Evolutionary conservation across 2,329 filamentous ascomycete genomes (phyloP).

Genomic region (Colletotrichum acutatum): DNA sequence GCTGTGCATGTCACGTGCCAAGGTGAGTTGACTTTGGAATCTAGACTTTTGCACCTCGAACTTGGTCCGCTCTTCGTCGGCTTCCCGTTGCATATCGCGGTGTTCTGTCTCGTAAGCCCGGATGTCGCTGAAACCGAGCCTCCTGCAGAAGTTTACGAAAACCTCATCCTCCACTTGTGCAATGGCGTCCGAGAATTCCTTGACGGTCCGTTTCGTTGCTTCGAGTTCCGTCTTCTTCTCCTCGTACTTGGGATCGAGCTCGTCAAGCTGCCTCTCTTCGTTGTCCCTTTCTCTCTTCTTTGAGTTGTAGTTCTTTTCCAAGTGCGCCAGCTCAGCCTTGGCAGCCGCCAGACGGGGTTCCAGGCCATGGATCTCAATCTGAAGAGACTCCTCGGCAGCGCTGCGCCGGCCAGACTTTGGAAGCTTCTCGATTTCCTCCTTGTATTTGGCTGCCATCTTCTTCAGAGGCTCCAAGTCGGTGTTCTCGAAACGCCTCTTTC

Average conservation of each 20-base stretch:
- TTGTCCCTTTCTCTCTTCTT: slow-evolving; percentile 85
- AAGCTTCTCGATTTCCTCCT: slow-evolving; percentile 81
- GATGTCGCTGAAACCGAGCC: slow-evolving; percentile 88
- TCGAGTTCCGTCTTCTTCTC: slow-evolving; percentile 78
- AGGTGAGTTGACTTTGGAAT: slow-evolving; percentile 70
- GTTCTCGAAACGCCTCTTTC: slow-evolving; percentile 88
- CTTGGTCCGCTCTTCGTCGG: slow-evolving; percentile 84
- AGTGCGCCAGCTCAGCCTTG: slow-evolving; percentile 79
- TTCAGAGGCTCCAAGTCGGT: slow-evolving; percentile 88
- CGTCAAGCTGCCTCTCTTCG: slow-evolving; percentile 77
- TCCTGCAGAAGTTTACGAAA: slow-evolving; percentile 85
- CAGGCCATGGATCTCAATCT: slow-evolving; percentile 81
- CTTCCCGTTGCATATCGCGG: slow-evolving; percentile 90
- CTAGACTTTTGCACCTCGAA: slow-evolving; percentile 87
- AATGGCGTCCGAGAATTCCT: slow-evolving; percentile 71
- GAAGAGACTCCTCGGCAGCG: slow-evolving; percentile 81
- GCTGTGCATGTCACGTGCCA: slow-evolving; percentile 63
- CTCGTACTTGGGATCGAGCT: slow-evolving; percentile 81
- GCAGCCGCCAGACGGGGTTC: slow-evolving; percentile 79
- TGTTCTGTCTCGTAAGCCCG: slow-evolving; percentile 94
- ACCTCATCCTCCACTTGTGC: slow-evolving; percentile 88
- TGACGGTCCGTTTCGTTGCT: slow-evolving; percentile 60
- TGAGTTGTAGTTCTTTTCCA: slow-evolving; percentile 85
- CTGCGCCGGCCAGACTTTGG: slow-evolving; percentile 82
- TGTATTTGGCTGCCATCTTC: slow-evolving; percentile 78